Percentiles rank a stretch among this genome's conserved stretches.
Evolutionary conservation across 2,329 filamentous ascomycete genomes (phyloP).

Genomic region (Fusarium sp.): DNA sequence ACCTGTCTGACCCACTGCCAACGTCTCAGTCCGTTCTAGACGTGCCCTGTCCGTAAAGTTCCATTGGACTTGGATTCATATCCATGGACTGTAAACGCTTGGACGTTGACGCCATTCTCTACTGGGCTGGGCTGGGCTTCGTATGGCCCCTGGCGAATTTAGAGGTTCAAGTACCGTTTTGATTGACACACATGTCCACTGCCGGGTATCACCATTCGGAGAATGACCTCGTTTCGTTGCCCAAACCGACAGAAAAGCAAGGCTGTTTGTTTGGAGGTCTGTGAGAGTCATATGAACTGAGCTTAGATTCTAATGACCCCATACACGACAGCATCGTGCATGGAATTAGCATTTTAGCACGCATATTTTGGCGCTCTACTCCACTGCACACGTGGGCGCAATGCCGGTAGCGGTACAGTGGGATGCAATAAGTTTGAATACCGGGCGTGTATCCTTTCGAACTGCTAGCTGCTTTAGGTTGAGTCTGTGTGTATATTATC

Average conservation of each 20-base stretch:
- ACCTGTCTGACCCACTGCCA: slow-evolving; percentile 40
- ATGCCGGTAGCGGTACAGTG: slow-evolving; percentile 44
- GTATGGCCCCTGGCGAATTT: slow-evolving; percentile 27
- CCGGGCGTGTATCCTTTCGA: too few species aligned
- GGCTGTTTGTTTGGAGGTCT: not conserved
- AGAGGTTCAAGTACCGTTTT: slow-evolving; percentile 36
- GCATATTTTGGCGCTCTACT: slow-evolving; percentile 25
- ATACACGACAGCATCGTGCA: slow-evolving; percentile 15
- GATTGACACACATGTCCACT: slow-evolving; percentile 17
- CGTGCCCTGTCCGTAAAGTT: slow-evolving; percentile 7
- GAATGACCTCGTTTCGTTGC: slow-evolving; percentile 7
- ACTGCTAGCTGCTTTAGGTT: too few species aligned
- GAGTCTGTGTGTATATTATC: too few species aligned
- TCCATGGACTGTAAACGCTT: slow-evolving; percentile 31
- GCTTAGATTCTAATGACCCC: slow-evolving; percentile 15
- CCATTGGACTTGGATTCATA: slow-evolving; percentile 29
- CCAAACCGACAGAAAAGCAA: not conserved
- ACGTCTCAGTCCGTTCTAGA: slow-evolving; percentile 36
- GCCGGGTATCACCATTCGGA: slow-evolving; percentile 15
- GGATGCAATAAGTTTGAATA: too few species aligned
- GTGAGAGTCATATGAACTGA: slow-evolving; percentile 3
- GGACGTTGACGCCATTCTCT: slow-evolving; percentile 43
- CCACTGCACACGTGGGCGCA: slow-evolving; percentile 45
- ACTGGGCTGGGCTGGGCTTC: slow-evolving; percentile 10
- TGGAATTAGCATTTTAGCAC: slow-evolving; percentile 7